Base-by-base conservation (phyloP, 495 filamentous ascomycete species). In the Lophiostoma macrostomum region DNA sequence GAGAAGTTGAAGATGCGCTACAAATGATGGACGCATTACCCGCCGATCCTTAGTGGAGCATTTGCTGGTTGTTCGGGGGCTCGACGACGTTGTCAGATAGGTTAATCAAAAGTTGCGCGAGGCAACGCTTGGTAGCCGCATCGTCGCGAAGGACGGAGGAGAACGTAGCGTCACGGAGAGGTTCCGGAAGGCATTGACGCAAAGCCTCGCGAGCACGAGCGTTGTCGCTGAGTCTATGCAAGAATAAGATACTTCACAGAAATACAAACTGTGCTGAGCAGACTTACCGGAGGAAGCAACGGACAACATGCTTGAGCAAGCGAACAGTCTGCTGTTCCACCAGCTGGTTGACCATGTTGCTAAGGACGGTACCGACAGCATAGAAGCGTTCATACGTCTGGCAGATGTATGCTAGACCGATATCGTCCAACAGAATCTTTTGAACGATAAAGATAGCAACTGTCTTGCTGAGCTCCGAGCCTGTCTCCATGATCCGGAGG, bases 361-460 rank as follows among this genome's bases (percentile, higher is more conserved):
- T 95, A 39, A 99, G 76, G 23, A 99, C 93, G 0, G 93, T 99
- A 10, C 93, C 93, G 7, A 99, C 93, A 1, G 93, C 93, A 58
- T 99, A 97, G 73, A 99, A 99, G n/a, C 93, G 79, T 73, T 99
- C 93, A 66, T 99, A 99, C 5, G 93, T 99, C 49, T 94, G 91
- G 69, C 93, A 99, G 51, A 99, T 99, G 68, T 99, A 99, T 31
- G 87, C 89, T 52, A 99, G 77, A n/a, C 93, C 93, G 66, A 93
- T 88, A 60, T 99, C 93, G 66, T 99, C 93, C 3, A 99, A 77
- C 31, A 99, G 73, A 28, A 99, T 99, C 73, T 99, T 99, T 74
- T 99, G 93, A n/a, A 99, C 93, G 64, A 99, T 99, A 74, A 99
- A 99, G 56, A 99, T 99, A 29, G 93, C 93, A 7, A 99, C 93